Conservation (phyloP, 2,329 filamentous ascomycete genomes). For the Pezicula neosporulosa region DNA sequence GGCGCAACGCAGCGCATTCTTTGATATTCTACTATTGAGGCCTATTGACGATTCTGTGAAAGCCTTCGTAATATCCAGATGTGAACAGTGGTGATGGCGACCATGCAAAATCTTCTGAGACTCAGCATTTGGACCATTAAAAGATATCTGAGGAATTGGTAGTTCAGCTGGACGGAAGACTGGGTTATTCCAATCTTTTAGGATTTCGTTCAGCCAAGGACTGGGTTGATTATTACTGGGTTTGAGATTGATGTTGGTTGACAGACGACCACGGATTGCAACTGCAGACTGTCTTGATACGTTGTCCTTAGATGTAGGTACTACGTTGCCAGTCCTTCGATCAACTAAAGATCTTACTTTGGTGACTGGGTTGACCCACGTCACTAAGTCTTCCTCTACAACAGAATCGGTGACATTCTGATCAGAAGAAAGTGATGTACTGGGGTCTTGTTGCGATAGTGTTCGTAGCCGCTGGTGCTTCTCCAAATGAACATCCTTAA, state of each 20-base stretch:
- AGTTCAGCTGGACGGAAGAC: conserved; percentile 56
- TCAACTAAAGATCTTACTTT: conserved; percentile 49
- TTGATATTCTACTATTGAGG: conserved; percentile 53
- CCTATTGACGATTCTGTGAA: conserved; percentile 19
- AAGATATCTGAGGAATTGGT: conserved; percentile 39
- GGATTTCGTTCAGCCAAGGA: conserved; percentile 57
- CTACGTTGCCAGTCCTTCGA: conserved; percentile 48
- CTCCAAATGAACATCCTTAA: conserved; percentile 29
- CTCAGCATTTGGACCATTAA: conserved; percentile 24
- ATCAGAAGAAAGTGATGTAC: background rate
- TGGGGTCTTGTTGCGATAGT: background rate
- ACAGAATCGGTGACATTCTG: conserved; percentile 8
- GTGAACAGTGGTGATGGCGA: conserved; percentile 21
- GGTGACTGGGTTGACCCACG: conserved; percentile 62
- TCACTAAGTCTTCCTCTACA: conserved; percentile 34
- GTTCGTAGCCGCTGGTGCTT: background rate
- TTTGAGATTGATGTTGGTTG: conserved; percentile 21
- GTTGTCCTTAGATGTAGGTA: conserved; percentile 26
- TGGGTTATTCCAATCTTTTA: conserved; percentile 71
- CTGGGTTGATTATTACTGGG: conserved; percentile 16
- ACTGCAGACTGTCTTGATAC: background rate
- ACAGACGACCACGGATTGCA: background rate
- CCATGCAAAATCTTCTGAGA: conserved; percentile 19
- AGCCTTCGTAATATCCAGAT: conserved; percentile 23
- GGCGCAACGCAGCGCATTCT: conserved; percentile 54